A percentile compares a stretch with the other conserved stretches of the same genome.
These are phyloP conservation scores for Jamesozyma jinghongensis DNA, from an alignment of 805 yeast genomes.

Conservation along the genomic window DNA sequence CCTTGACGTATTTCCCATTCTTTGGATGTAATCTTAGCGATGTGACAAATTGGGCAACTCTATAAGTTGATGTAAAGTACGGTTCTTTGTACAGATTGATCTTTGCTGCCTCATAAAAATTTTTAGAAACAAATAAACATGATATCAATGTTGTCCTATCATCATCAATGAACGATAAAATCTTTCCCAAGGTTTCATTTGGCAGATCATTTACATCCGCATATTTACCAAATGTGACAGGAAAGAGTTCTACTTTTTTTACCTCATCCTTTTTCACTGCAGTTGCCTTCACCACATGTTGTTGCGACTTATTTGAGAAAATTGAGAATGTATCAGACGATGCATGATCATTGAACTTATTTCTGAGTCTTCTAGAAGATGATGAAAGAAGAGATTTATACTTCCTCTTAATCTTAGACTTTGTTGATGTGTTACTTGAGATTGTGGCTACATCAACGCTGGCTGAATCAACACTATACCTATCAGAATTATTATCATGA, in stretches of 20 bases:
- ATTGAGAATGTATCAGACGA: conserved; percentile 25
- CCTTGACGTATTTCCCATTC: conserved; percentile 48
- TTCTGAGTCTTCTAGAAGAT: conserved; percentile 24
- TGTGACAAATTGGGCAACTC: conserved; percentile 73
- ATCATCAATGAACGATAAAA: conserved; percentile 17
- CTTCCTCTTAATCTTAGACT: conserved; percentile 16
- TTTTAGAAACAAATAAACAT: conserved; percentile 43
- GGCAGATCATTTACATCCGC: conserved; percentile 28
- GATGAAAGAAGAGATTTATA: conserved; percentile 19
- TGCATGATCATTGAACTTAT: conserved; percentile 27
- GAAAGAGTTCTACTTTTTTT: background rate
- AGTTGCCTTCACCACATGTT: background rate
- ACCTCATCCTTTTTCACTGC: conserved; percentile 1
- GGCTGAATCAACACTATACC: background rate
- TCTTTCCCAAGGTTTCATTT: conserved; percentile 23
- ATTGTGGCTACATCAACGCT: conserved; percentile 7
- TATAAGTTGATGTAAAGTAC: conserved; percentile 56
- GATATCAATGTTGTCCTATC: conserved; percentile 33
- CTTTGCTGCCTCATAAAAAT: conserved; percentile 44
- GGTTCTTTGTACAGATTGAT: conserved; percentile 48
- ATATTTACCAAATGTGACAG: conserved; percentile 4
- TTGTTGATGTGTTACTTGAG: conserved; percentile 9
- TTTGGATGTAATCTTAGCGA: conserved; percentile 47
- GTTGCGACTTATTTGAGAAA: conserved; percentile 22
- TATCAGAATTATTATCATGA: background rate